Percentiles rank a stretch among this genome's conserved stretches.
Conservation (phyloP, 1,284 basidiomycete genomes). For the Boletus austroedulis region DNA sequence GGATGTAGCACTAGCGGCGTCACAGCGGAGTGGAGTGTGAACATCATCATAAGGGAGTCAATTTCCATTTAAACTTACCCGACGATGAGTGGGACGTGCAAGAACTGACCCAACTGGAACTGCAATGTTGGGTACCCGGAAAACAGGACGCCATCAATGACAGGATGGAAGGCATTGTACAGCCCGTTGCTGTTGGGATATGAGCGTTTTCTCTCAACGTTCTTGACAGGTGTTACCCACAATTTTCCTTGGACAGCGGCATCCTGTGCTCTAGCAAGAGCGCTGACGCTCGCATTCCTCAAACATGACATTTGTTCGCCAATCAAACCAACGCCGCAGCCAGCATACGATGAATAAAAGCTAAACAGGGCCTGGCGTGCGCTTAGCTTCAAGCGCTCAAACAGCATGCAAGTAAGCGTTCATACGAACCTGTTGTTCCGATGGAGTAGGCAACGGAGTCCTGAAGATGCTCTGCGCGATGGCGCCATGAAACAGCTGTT, state of each 20-base stretch:
- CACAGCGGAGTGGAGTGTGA: conserved; percentile 4
- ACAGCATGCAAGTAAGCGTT: neutral
- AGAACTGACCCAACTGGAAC: conserved; percentile 44
- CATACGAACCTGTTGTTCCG: conserved; percentile 46
- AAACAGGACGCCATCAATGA: conserved; percentile 51
- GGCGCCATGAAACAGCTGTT: conserved; percentile 47
- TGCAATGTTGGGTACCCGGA: conserved; percentile 46
- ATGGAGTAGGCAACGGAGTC: conserved; percentile 45
- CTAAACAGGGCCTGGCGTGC: conserved; percentile 47
- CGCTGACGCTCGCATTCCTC: conserved; percentile 47
- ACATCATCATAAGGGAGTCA: no score
- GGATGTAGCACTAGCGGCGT: conserved; percentile 46
- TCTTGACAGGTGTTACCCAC: conserved; percentile 1
- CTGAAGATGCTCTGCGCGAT: conserved; percentile 62
- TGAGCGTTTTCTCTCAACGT: neutral
- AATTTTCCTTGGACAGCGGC: conserved; percentile 29
- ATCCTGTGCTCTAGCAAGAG: conserved; percentile 55
- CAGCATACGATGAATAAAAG: conserved; percentile 47
- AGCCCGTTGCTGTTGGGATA: conserved; percentile 34
- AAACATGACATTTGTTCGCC: conserved; percentile 45
- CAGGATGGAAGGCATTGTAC: conserved; percentile 42
- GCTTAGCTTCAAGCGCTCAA: neutral
- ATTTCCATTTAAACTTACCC: conserved; percentile 47
- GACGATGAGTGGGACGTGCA: conserved; percentile 53
- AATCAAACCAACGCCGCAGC: conserved; percentile 43